Percentiles rank a stretch among this genome's conserved stretches.
phyloP scores from a whole-genome alignment of 306 rosid species.

The Vicia sativa region DNA sequence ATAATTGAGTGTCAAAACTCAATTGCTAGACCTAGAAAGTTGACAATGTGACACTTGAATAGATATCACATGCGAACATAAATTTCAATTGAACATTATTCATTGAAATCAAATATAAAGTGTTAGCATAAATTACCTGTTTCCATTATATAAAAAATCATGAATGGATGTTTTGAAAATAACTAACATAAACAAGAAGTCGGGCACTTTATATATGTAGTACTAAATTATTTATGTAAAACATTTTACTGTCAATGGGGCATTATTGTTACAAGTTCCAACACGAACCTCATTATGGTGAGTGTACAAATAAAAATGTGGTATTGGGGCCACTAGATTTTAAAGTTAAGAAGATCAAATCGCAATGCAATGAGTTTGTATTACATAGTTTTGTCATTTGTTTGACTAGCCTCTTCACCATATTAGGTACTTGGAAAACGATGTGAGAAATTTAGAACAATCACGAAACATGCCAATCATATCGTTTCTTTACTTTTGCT shows the following conservation, averaged over 20 bases:
- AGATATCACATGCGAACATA: not conserved
- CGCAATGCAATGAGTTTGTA: conserved; percentile 40
- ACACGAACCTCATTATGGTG: conserved; percentile 52
- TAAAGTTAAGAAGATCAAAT: conserved; percentile 43
- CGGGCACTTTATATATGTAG: conserved; percentile 29
- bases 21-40: no score
- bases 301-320: conserved; percentile 40
- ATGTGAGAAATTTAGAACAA: conserved; percentile 54
- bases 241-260: conserved; percentile 43
- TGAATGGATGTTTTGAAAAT: not conserved
- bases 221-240: conserved; percentile 31
- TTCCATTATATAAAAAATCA: not conserved
- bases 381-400: conserved; percentile 42
- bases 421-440: conserved; percentile 48
- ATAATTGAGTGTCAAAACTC: no score
- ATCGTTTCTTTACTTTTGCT: conserved; percentile 38
- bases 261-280: conserved; percentile 65
- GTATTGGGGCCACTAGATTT: conserved; percentile 48
- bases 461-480: conserved; percentile 51
- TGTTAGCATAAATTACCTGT: conserved; percentile 7
- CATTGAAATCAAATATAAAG: not conserved
- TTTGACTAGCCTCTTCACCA: conserved; percentile 55
- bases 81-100: not conserved
- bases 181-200: conserved; percentile 7
- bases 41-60: no score